These are phyloP conservation scores for Graphilbum ipis-grandicollis DNA, from an alignment of 2,329 filamentous ascomycete species.

Conservation along the genomic window DNA sequence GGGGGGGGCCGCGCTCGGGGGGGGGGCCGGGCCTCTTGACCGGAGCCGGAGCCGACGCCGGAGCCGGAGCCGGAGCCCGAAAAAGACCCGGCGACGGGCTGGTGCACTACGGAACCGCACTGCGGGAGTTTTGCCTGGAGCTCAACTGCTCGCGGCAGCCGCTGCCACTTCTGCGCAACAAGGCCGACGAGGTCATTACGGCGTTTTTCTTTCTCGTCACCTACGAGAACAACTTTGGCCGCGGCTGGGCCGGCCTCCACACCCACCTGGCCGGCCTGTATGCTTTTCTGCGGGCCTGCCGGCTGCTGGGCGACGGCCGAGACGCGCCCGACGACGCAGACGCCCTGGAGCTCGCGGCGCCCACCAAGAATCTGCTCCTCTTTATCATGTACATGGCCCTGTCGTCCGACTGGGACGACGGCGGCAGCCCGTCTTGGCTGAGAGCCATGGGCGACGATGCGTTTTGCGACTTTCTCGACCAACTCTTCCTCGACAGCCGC, in stretches of 20 bases:
- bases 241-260: neutral
- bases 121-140: neutral
- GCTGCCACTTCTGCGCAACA: neutral
- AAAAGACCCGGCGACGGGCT: neutral
- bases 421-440: neutral
- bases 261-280: neutral
- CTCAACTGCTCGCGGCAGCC: neutral
- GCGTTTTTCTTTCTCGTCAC: neutral
- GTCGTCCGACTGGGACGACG: neutral
- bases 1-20: too few species aligned
- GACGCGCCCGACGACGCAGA: neutral
- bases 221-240: constrained; percentile 1
- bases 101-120: neutral
- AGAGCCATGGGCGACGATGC: neutral
- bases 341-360: neutral
- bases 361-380: neutral
- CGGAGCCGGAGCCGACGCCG: too few species aligned
- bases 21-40: too few species aligned
- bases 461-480: neutral
- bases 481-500: neutral
- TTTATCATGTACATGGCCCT: neutral
- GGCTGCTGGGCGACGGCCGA: neutral
- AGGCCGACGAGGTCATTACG: neutral
- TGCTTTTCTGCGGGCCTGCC: neutral
- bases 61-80: too few species aligned